Evolutionary conservation across 495 filamentous ascomycete species (phyloP).

Genomic region (Trichoderma virens): DNA sequence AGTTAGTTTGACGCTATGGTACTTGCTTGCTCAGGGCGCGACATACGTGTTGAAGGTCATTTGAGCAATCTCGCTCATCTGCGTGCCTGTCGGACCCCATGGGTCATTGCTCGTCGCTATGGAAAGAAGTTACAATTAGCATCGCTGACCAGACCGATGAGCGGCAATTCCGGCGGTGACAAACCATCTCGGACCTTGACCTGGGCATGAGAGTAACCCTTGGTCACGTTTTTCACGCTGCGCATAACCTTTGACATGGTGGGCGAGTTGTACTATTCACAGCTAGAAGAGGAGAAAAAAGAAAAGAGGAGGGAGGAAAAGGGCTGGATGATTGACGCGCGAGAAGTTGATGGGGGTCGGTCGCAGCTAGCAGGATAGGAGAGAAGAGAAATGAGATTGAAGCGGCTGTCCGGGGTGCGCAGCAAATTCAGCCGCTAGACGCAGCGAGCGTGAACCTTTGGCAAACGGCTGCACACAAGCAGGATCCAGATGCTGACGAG

Average conservation of each 20-base stretch:
- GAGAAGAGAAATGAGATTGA: not conserved
- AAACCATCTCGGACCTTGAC: conserved; percentile 99
- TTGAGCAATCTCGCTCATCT: conserved; percentile 98
- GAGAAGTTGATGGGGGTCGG: not conserved
- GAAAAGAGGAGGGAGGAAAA: not conserved
- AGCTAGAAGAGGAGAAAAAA: not conserved
- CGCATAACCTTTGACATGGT: conserved; percentile 93
- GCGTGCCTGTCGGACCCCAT: conserved; percentile 96
- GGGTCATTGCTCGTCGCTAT: conserved; percentile 97
- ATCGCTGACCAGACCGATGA: conserved; percentile 2
- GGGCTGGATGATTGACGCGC: not conserved
- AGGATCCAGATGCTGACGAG: not conserved
- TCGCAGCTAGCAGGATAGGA: not conserved
- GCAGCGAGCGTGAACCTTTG: not conserved
- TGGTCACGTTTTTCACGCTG: conserved; percentile 99
- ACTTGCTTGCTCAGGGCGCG: conserved; percentile 3
- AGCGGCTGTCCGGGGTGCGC: not conserved
- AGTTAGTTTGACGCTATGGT: not conserved
- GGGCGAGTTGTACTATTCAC: not conserved
- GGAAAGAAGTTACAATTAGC: conserved; percentile 10
- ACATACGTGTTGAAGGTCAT: conserved; percentile 94
- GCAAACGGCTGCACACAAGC: not conserved
- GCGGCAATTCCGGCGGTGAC: conserved; percentile 25
- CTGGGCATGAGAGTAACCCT: conserved; percentile 94
- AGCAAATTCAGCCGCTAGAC: not conserved